Evolutionary conservation across 169 alveolate genomes (phyloP).

Genomic region (Plasmodium gaboni): DNA sequence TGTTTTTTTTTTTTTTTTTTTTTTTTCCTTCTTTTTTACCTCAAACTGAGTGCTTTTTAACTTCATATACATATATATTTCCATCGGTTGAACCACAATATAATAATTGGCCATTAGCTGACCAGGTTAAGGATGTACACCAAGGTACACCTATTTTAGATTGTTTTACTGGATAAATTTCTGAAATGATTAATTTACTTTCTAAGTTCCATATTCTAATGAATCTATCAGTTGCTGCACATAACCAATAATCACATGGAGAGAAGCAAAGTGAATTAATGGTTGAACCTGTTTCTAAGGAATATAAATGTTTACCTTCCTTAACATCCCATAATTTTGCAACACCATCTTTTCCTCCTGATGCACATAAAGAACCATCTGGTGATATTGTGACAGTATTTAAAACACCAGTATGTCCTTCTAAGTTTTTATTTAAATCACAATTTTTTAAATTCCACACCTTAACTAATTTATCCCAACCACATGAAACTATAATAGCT

Average conservation of each 20-base stretch:
- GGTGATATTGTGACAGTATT: conserved; percentile 96
- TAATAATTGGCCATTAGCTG: conserved; percentile 93
- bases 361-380: conserved; percentile 97
- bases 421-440: conserved; percentile 94
- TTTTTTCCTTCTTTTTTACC: no score
- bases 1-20: no score
- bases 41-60: conserved; percentile 72
- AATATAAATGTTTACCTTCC: conserved; percentile 95
- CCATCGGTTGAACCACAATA: conserved; percentile 95
- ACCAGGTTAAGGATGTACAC: conserved; percentile 96
- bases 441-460: conserved; percentile 95
- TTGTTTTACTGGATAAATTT: conserved; percentile 91
- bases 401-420: conserved; percentile 96
- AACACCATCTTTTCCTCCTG: conserved; percentile 99
- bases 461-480: conserved; percentile 98
- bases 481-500: conserved; percentile 97
- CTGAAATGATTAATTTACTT: conserved; percentile 93
- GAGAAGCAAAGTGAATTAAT: conserved; percentile 96
- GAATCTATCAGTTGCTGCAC: conserved; percentile 96
- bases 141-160: conserved; percentile 94
- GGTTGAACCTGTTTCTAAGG: conserved; percentile 94
- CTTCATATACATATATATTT: conserved; percentile 92
- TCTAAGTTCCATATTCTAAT: conserved; percentile 96
- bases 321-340: conserved; percentile 96
- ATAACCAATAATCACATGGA: conserved; percentile 96